Evolutionary conservation across 805 yeast genomes (phyloP).

Genomic region (Maudiozyma serrabonitensis): DNA sequence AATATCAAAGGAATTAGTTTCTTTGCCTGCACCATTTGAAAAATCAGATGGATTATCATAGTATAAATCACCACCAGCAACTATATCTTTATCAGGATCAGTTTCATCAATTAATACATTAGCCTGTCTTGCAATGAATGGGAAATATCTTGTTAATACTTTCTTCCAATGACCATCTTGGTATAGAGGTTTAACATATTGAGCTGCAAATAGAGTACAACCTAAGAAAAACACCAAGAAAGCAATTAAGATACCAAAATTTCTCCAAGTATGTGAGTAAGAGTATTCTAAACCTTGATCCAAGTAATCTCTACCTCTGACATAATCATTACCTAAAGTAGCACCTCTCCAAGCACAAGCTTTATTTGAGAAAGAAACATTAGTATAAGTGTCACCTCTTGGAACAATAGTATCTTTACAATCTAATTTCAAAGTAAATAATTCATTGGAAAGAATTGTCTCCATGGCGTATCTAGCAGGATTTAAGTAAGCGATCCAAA

Average conservation of each 20-base stretch:
- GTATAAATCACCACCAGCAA: neutral
- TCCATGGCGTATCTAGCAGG: constrained; percentile 55
- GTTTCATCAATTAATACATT: neutral
- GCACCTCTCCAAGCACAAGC: constrained; percentile 58
- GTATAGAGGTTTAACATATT: constrained; percentile 23
- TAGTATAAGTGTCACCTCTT: constrained; percentile 43
- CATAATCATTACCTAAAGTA: constrained; percentile 40
- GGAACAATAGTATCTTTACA: constrained; percentile 54
- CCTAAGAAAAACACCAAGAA: constrained; percentile 33
- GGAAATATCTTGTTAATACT: neutral
- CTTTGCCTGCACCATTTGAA: neutral
- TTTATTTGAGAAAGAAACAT: constrained; percentile 29
- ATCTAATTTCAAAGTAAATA: constrained; percentile 43
- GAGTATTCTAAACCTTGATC: constrained; percentile 38
- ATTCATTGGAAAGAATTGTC: constrained; percentile 55
- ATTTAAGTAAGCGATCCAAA: constrained; percentile 52
- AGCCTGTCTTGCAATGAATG: neutral
- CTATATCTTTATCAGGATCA: neutral
- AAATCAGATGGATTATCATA: neutral
- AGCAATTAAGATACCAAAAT: constrained; percentile 54
- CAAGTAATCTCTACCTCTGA: constrained; percentile 51
- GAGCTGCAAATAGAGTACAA: constrained; percentile 25
- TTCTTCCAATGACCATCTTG: constrained; percentile 3
- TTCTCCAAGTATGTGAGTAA: constrained; percentile 65
- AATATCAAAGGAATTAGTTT: neutral